A percentile compares a stretch with the other conserved stretches of the same genome.
Evolutionary conservation across 2,329 filamentous ascomycete genomes (phyloP).

Genomic region (Pseudogymnoascus sp.): DNA sequence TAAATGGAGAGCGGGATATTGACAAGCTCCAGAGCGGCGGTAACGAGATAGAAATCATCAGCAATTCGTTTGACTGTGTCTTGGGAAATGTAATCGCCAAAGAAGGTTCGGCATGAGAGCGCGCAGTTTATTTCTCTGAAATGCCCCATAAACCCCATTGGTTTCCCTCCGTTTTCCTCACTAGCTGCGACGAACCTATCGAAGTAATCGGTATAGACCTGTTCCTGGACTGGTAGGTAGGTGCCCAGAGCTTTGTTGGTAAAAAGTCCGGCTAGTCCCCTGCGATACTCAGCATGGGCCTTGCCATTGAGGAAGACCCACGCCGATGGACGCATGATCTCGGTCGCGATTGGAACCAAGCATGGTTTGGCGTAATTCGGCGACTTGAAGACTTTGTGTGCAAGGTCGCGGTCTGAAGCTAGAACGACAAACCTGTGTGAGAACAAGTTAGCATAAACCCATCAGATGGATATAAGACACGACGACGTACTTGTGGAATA

Average conservation of each 20-base stretch:
- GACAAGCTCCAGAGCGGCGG: conserved; percentile 70
- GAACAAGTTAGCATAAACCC: not conserved
- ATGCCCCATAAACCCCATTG: conserved; percentile 59
- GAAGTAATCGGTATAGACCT: conserved; percentile 65
- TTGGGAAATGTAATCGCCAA: conserved; percentile 70
- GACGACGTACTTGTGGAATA: conserved; percentile 66
- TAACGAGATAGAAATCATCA: conserved; percentile 72
- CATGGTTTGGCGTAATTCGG: conserved; percentile 68
- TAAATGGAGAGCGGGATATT: conserved; percentile 65
- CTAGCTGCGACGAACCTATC: conserved; percentile 57
- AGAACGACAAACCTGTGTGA: conserved; percentile 64
- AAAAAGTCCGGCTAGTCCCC: conserved; percentile 66
- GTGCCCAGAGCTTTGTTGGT: conserved; percentile 61
- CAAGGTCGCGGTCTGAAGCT: conserved; percentile 67
- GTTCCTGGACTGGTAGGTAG: conserved; percentile 67
- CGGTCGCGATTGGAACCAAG: conserved; percentile 67
- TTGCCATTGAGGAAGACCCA: conserved; percentile 77
- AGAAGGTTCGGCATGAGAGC: conserved; percentile 69
- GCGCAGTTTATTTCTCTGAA: conserved; percentile 76
- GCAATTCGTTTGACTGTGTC: conserved; percentile 65
- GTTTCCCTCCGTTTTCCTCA: conserved; percentile 41
- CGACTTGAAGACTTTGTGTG: conserved; percentile 76
- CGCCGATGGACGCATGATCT: conserved; percentile 62
- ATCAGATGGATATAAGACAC: not conserved
- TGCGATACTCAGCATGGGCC: conserved; percentile 68